Evolutionary conservation across 2,329 filamentous ascomycete genomes (phyloP).

Genomic region (Pyrenophora graminea): DNA sequence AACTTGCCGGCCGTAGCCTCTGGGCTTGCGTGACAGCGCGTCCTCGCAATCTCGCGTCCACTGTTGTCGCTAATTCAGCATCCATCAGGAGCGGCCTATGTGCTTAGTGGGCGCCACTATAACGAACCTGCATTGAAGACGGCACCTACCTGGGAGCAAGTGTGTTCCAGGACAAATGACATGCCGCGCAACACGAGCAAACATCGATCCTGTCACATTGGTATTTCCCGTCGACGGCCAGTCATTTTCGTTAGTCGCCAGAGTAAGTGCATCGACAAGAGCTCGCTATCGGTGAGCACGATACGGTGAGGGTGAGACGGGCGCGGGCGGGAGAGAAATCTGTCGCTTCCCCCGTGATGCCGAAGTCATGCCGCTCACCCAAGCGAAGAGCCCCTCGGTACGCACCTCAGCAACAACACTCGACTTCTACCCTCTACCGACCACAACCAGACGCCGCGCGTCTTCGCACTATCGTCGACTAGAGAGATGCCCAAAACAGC

Average conservation of each 20-base stretch:
- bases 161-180: conserved; percentile 17
- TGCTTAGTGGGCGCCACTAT: conserved; percentile 21
- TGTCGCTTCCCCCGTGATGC: not conserved
- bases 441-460: not conserved
- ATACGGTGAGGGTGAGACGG: not conserved
- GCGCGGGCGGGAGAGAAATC: not conserved
- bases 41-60: conserved; percentile 22
- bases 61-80: not conserved
- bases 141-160: conserved; percentile 8
- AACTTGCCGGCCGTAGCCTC: not conserved
- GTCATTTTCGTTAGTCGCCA: conserved; percentile 5
- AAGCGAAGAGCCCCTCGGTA: conserved; percentile 1
- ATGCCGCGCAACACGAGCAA: conserved; percentile 19
- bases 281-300: not conserved
- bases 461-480: not conserved
- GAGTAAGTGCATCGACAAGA: not conserved
- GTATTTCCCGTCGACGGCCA: conserved; percentile 11
- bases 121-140: conserved; percentile 15
- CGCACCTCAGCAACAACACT: not conserved
- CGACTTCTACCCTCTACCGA: not conserved
- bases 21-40: conserved; percentile 2
- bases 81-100: conserved; percentile 11
- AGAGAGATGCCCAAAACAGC: conserved; percentile 5
- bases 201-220: conserved; percentile 1
- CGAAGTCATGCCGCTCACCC: conserved; percentile 10